A percentile compares a stretch with the other conserved stretches of the same genome.
Evolutionary conservation across 163 green algal genomes (phyloP).

Genomic region (Chlamydomonas reinhardtii): DNA sequence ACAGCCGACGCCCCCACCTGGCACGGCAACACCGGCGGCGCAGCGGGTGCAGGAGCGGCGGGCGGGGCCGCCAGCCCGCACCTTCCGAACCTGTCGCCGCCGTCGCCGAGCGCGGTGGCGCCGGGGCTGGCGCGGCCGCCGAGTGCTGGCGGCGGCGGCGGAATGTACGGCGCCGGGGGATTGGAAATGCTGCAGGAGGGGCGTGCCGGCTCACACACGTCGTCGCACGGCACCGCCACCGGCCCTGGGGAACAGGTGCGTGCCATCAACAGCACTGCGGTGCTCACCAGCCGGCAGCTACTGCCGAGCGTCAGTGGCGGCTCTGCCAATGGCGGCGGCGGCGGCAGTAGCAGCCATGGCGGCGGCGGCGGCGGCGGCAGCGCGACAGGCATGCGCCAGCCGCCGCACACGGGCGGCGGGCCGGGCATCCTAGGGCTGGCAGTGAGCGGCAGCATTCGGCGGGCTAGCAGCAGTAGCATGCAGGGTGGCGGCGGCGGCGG

Average conservation of each 20-base stretch:
- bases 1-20: neutral
- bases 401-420: too few species aligned
- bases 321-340: neutral
- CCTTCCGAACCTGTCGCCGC: neutral
- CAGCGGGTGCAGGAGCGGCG: neutral
- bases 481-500: too few species aligned
- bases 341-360: too few species aligned
- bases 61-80: neutral
- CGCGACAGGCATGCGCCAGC: too few species aligned
- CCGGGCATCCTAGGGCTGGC: too few species aligned
- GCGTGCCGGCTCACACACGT: neutral
- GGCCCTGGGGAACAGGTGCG: constrained; percentile 15
- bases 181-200: neutral
- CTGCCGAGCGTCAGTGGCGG: constrained; percentile 21
- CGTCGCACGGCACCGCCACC: neutral
- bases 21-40: neutral
- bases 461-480: too few species aligned
- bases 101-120: neutral
- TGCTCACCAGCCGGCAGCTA: constrained; percentile 18
- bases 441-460: too few species aligned
- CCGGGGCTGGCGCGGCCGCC: neutral
- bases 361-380: too few species aligned
- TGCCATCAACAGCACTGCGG: constrained; percentile 22
- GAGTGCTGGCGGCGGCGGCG: neutral
- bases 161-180: neutral